phyloP scores from a whole-genome alignment of 2,329 filamentous ascomycete species.

The Dactylellina sp. region DNA sequence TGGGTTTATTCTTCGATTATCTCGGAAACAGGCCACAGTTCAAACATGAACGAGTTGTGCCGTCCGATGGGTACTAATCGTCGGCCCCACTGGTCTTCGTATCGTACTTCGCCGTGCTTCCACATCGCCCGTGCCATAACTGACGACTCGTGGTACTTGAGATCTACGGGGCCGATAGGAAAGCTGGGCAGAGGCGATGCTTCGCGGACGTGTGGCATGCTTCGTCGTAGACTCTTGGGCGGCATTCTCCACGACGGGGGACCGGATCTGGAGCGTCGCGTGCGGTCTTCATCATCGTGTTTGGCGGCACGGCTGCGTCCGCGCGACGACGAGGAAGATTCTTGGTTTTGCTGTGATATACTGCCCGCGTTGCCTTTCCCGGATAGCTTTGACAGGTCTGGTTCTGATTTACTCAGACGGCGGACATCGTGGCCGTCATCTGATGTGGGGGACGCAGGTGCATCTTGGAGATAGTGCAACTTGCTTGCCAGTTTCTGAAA shows the following conservation, averaged over 20 bases:
- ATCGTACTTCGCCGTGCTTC: slow-evolving; percentile 60
- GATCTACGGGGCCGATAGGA: slow-evolving; percentile 51
- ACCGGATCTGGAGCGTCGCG: slow-evolving; percentile 42
- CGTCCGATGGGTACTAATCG: slow-evolving; percentile 59
- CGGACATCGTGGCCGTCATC: slow-evolving; percentile 15
- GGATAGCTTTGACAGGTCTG: slow-evolving; percentile 40
- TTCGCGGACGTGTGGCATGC: slow-evolving; percentile 53
- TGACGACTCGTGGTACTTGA: slow-evolving; percentile 55
- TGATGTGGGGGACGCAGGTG: slow-evolving; percentile 13
- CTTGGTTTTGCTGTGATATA: slow-evolving; percentile 29
- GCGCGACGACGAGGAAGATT: slow-evolving; percentile 14
- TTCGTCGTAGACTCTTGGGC: slow-evolving; percentile 29
- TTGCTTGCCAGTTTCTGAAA: slow-evolving; percentile 45
- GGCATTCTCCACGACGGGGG: slow-evolving; percentile 55
- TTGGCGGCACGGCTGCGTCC: slow-evolving; percentile 34
- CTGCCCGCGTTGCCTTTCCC: slow-evolving; percentile 42
- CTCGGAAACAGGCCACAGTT: slow-evolving; percentile 60
- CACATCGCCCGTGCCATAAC: slow-evolving; percentile 61
- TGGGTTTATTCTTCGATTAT: slow-evolving; percentile 53
- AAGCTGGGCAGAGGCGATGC: slow-evolving; percentile 47
- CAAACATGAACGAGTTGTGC: slow-evolving; percentile 60
- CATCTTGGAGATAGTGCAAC: slow-evolving; percentile 45
- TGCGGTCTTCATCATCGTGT: slow-evolving; percentile 22
- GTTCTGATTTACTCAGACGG: slow-evolving; percentile 45
- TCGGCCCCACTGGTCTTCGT: slow-evolving; percentile 60